Base-by-base conservation (phyloP, 163 green algal species). In the Volvox carteri region DNA sequence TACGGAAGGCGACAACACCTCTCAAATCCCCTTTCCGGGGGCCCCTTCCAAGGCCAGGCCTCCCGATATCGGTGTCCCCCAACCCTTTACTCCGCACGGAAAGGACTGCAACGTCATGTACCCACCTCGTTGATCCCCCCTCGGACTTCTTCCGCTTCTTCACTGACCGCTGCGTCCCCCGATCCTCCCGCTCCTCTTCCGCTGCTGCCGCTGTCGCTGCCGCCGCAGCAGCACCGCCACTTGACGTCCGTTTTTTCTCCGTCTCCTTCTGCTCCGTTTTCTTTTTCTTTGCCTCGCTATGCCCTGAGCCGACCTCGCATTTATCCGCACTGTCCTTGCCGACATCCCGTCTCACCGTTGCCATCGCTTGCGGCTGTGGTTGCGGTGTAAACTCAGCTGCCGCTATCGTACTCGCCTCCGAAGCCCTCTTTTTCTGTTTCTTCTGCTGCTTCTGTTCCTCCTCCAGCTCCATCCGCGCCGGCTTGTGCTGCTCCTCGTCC, bases 121-220 rank as follows among this genome's bases (percentile, higher is more conserved):
- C n/a, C n/a, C n/a, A n/a, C n/a, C n/a, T n/a, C n/a, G n/a, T n/a
- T n/a, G n/a, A n/a, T n/a, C n/a, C n/a, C n/a, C n/a, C 39, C 1
- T 14, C 70, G 41, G 70, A 18, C 42, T 56, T 48, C 8, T 70
- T 68, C 75, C 41, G 75, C 75, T 70, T 84, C 46, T 84, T 84
- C 11, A 30, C 75, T 3, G 50, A 21, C 33, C 33, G 75, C n/a
- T 33, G 30, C 33, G n/a, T 84, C 28, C 72, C 48, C 41, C 7
- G 72, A 5, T 35, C 39, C 44, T 65, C 16, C 42, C 52, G 73
- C 73, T 41, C 23, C 70, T 78, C 70, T 78, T 35, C 46, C 6
- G 7, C 46, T 35, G 16, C 70, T n/a, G 14, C 39, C 16, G 12
- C 62, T 86, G 46, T 35, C 23, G 41, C 86, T 86, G 37, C 23